phyloP scores from a whole-genome alignment of 2,329 filamentous ascomycete genomes.

The Penicillium sp. region DNA sequence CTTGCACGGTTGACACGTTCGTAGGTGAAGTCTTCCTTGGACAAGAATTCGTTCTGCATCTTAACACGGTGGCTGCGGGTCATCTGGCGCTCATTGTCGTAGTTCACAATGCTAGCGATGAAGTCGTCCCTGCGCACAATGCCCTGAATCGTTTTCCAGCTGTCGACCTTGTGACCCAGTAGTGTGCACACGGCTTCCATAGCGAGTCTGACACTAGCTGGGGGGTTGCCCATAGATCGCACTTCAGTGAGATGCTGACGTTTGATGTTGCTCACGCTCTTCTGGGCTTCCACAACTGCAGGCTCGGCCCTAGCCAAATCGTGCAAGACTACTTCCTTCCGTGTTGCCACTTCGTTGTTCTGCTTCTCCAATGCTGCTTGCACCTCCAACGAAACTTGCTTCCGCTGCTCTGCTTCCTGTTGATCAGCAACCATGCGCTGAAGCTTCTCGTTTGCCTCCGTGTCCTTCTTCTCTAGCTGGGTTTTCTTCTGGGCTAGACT shows the following conservation, averaged over 20 bases:
- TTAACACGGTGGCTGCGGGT: constrained; percentile 74
- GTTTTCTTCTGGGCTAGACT: constrained; percentile 93
- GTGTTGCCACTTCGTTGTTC: constrained; percentile 78
- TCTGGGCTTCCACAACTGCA: constrained; percentile 86
- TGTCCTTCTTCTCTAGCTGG: constrained; percentile 88
- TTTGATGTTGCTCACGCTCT: constrained; percentile 98
- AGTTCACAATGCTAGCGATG: constrained; percentile 95
- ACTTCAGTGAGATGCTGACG: constrained; percentile 96
- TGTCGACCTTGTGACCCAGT: constrained; percentile 81
- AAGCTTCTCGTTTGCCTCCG: constrained; percentile 94
- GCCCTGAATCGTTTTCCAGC: constrained; percentile 87
- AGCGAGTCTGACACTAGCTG: constrained; percentile 83
- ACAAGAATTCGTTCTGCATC: constrained; percentile 90
- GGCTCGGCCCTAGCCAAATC: constrained; percentile 91
- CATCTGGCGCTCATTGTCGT: constrained; percentile 95
- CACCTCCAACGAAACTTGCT: constrained; percentile 82
- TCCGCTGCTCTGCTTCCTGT: constrained; percentile 86
- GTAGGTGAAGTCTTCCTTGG: constrained; percentile 91
- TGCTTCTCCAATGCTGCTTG: constrained; percentile 84
- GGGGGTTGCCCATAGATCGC: constrained; percentile 91
- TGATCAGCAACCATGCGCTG: constrained; percentile 97
- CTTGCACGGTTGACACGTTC: constrained; percentile 94
- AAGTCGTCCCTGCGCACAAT: constrained; percentile 93
- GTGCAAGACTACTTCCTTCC: constrained; percentile 77
- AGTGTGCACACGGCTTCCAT: constrained; percentile 95